These are phyloP conservation scores for Amesomyces nigricolor DNA, from an alignment of 2,329 filamentous ascomycete species.

Conservation along the genomic window DNA sequence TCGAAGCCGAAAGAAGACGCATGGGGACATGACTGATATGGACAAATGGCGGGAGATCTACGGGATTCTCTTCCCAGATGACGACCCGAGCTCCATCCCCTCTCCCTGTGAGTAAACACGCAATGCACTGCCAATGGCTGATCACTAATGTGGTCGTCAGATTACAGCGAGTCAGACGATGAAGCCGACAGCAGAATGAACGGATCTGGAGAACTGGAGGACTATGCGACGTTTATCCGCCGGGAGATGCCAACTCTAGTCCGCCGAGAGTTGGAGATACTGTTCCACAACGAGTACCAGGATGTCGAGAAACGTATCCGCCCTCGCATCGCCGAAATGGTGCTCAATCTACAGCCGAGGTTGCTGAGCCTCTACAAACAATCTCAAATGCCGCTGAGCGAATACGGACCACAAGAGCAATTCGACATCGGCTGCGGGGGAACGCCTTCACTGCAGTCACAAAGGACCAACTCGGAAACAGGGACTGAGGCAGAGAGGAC, in stretches of 20 bases:
- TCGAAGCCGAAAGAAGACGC: constrained; percentile 25
- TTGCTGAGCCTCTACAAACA: constrained; percentile 23
- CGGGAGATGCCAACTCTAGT: constrained; percentile 26
- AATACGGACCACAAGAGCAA: constrained; percentile 19
- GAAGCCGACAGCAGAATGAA: constrained; percentile 1
- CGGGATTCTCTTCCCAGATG: constrained; percentile 25
- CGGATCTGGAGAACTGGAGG: constrained; percentile 17
- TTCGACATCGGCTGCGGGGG: background rate
- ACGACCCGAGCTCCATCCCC: constrained; percentile 18
- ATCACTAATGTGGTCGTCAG: constrained; percentile 3
- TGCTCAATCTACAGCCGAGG: constrained; percentile 22
- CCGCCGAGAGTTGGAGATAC: constrained; percentile 21
- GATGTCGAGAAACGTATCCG: constrained; percentile 24
- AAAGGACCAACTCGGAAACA: background rate
- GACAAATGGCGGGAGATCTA: constrained; percentile 28
- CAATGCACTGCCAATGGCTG: background rate
- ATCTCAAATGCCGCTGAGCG: constrained; percentile 22
- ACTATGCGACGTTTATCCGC: constrained; percentile 24
- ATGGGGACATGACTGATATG: constrained; percentile 24
- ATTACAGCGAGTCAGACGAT: constrained; percentile 16
- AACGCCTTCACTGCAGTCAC: constrained; percentile 3
- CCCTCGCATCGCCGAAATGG: constrained; percentile 21
- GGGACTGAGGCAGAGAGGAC: background rate
- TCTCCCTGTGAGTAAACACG: constrained; percentile 18
- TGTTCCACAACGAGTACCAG: constrained; percentile 21